phyloP scores from a whole-genome alignment of 805 yeast genomes.

The Wickerhamomyces strasburgensis region DNA sequence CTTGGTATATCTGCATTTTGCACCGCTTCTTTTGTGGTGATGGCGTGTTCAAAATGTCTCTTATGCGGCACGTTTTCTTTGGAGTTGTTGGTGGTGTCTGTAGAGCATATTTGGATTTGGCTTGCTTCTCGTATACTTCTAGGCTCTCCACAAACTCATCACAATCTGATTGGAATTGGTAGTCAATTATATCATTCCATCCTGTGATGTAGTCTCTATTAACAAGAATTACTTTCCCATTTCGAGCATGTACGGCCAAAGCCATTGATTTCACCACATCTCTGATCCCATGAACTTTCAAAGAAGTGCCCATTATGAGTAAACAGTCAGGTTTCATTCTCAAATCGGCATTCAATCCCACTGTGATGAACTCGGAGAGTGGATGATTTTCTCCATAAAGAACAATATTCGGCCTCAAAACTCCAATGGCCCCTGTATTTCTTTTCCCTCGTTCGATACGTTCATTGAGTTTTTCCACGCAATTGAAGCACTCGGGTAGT shows the following conservation, averaged over 20 bases:
- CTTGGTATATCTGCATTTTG: constrained; percentile 1
- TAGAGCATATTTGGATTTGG: constrained; percentile 1
- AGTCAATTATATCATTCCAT: constrained; percentile 75
- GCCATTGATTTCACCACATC: constrained; percentile 67
- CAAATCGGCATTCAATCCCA: constrained; percentile 63
- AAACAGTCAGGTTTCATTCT: constrained; percentile 67
- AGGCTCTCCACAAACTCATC: constrained; percentile 63
- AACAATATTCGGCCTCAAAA: constrained; percentile 83
- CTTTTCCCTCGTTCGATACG: constrained; percentile 71
- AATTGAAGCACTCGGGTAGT: constrained; percentile 72
- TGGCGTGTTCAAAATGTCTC: constrained; percentile 16
- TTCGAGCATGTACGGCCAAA: constrained; percentile 65
- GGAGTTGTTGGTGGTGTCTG: constrained; percentile 32
- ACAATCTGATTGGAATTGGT: constrained; percentile 74
- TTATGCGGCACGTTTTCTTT: constrained; percentile 12
- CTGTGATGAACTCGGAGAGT: constrained; percentile 70
- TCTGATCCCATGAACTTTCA: constrained; percentile 87
- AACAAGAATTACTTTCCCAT: constrained; percentile 73
- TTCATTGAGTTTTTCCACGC: constrained; percentile 51
- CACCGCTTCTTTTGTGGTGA: constrained; percentile 5
- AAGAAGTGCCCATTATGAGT: constrained; percentile 88
- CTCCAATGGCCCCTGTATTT: constrained; percentile 63
- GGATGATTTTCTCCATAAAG: constrained; percentile 95
- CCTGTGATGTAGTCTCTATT: constrained; percentile 63
- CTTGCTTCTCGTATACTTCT: constrained; percentile 18